phyloP scores from a whole-genome alignment of 2,329 filamentous ascomycete genomes.

The Colletotrichum sp. region DNA sequence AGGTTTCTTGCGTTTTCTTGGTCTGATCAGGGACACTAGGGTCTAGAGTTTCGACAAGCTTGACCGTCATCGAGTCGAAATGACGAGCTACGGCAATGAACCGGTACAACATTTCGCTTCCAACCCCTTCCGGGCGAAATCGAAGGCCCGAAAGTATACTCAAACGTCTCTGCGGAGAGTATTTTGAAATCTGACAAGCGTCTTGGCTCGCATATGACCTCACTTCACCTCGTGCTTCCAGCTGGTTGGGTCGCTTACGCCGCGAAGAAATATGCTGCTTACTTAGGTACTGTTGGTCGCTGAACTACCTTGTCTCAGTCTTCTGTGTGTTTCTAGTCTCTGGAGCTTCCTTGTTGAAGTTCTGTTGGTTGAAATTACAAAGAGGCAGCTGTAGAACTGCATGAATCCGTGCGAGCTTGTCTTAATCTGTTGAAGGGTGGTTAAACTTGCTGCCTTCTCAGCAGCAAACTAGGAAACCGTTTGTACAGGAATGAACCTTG shows the following conservation, averaged over 20 bases:
- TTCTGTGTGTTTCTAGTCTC: neutral
- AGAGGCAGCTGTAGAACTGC: neutral
- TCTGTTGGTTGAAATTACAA: neutral
- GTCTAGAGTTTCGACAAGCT: neutral
- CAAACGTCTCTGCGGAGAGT: neutral
- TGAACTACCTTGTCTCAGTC: neutral
- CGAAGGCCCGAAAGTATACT: neutral
- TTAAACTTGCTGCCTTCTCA: neutral
- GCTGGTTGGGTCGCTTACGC: neutral
- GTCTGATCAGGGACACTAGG: neutral
- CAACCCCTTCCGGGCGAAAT: fast-evolving
- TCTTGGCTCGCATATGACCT: neutral
- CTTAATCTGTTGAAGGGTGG: neutral
- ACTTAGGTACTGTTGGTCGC: neutral
- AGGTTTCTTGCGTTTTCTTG: neutral
- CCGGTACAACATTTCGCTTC: neutral
- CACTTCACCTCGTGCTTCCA: neutral
- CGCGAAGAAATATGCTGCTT: neutral
- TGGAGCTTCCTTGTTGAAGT: neutral
- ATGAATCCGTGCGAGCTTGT: neutral
- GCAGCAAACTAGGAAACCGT: neutral
- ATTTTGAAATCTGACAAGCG: neutral
- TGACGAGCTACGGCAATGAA: neutral
- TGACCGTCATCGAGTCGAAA: neutral
- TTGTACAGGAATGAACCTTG: neutral